phyloP scores from a whole-genome alignment of 2,329 filamentous ascomycete genomes.

The Shiraia sp. region DNA sequence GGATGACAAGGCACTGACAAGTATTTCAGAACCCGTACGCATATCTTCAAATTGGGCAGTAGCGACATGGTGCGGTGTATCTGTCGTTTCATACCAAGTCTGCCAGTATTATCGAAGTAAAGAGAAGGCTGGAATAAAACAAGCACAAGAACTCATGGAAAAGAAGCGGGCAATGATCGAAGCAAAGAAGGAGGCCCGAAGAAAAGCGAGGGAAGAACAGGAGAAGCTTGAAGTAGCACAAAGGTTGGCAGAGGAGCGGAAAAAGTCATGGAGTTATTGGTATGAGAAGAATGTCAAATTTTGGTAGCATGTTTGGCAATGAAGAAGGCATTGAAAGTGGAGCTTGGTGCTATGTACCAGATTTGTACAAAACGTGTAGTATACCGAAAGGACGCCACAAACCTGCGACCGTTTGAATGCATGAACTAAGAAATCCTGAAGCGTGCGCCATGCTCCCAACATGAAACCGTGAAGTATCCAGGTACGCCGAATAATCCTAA shows the following conservation, averaged over 20 bases:
- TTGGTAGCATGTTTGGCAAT: constrained; percentile 24
- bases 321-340: not conserved
- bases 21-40: constrained; percentile 59
- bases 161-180: constrained; percentile 62
- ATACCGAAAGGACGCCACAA: constrained; percentile 3
- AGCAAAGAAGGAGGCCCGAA: constrained; percentile 50
- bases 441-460: constrained; percentile 1
- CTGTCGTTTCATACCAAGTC: constrained; percentile 78
- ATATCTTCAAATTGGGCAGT: constrained; percentile 85
- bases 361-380: constrained; percentile 7
- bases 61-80: constrained; percentile 70
- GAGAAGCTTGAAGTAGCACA: constrained; percentile 35
- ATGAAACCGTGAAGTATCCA: not conserved
- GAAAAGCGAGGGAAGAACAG: constrained; percentile 50
- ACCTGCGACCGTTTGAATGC: not conserved
- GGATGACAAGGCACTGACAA: constrained; percentile 10
- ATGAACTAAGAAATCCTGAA: not conserved
- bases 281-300: constrained; percentile 42
- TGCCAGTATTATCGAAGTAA: constrained; percentile 75
- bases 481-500: not conserved
- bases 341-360: constrained; percentile 4
- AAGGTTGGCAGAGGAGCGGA: constrained; percentile 39
- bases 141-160: constrained; percentile 81
- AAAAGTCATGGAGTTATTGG: constrained; percentile 43
- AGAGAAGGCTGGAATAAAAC: constrained; percentile 81